phyloP scores from a whole-genome alignment of 441 rosid genomes.

The Daphne laureola region DNA sequence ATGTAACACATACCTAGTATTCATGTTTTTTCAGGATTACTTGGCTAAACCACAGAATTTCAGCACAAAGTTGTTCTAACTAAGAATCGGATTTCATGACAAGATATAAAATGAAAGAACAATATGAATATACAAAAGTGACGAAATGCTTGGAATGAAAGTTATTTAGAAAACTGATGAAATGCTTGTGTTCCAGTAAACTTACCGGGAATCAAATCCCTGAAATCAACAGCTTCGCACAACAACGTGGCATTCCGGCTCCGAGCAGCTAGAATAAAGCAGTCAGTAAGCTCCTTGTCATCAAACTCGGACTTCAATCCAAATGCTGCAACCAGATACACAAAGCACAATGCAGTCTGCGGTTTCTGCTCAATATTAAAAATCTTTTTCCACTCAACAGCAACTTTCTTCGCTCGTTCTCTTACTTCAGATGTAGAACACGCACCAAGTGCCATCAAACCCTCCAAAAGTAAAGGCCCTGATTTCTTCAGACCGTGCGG shows the following conservation, averaged over 20 bases:
- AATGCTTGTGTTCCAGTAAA: slow-evolving; percentile 9
- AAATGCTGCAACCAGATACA: slow-evolving; percentile 50
- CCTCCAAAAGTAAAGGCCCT: slow-evolving; percentile 51
- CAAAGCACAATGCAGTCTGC: slow-evolving; percentile 44
- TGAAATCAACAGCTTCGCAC: slow-evolving; percentile 40
- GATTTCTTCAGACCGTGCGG: slow-evolving; percentile 27
- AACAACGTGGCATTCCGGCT: slow-evolving; percentile 30
- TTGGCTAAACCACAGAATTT: too few species aligned
- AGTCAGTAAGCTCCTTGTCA: slow-evolving; percentile 37
- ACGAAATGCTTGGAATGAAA: neutral
- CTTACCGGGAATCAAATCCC: slow-evolving; percentile 36
- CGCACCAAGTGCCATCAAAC: slow-evolving; percentile 28
- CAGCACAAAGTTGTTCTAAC: too few species aligned
- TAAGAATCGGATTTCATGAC: too few species aligned
- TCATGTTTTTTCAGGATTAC: too few species aligned
- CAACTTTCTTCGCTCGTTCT: slow-evolving; percentile 54
- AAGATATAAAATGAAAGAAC: neutral
- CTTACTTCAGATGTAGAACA: slow-evolving; percentile 31
- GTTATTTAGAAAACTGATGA: neutral
- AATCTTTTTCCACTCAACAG: slow-evolving; percentile 52
- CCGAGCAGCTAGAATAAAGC: slow-evolving; percentile 30
- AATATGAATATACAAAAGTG: slow-evolving; percentile 2
- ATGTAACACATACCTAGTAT: too few species aligned
- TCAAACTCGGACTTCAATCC: slow-evolving; percentile 38
- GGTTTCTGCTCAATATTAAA: slow-evolving; percentile 22